Evolutionary conservation across 495 filamentous ascomycete species (phyloP).

Genomic region (Trichoderma virens): DNA sequence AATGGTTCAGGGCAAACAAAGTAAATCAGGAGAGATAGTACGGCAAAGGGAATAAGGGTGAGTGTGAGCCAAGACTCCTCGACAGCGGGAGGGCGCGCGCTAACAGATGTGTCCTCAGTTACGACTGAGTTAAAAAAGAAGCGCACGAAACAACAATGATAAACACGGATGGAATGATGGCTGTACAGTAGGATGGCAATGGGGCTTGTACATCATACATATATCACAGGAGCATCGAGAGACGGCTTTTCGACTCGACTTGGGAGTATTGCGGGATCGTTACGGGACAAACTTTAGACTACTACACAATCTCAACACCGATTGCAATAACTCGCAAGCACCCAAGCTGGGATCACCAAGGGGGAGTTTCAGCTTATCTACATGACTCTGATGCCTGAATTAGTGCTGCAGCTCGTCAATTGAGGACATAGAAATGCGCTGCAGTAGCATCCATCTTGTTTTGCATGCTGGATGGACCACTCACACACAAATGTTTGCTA

Average conservation of each 20-base stretch:
- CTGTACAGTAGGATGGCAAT: slow-evolving; percentile 7
- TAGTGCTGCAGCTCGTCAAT: neutral
- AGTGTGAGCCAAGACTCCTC: slow-evolving; percentile 7
- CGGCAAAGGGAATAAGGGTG: slow-evolving; percentile 80
- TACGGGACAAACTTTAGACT: neutral
- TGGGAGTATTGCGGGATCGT: slow-evolving; percentile 5
- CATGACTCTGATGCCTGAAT: neutral
- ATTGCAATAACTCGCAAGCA: neutral
- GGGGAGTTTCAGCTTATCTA: neutral
- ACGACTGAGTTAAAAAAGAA: neutral
- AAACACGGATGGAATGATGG: neutral
- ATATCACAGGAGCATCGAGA: slow-evolving; percentile 1
- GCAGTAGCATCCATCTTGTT: too few relatives aligned
- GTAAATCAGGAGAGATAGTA: slow-evolving; percentile 58
- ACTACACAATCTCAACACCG: slow-evolving; percentile 3
- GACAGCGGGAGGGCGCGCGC: neutral
- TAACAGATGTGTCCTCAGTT: slow-evolving; percentile 15
- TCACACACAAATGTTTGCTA: too few relatives aligned
- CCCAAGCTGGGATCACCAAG: neutral
- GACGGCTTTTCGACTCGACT: neutral
- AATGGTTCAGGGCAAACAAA: slow-evolving; percentile 61
- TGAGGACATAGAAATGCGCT: neutral
- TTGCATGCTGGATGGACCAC: too few relatives aligned
- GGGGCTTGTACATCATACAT: slow-evolving; percentile 9
- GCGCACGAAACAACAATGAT: neutral